Evolutionary conservation across 495 filamentous ascomycete species (phyloP).

Genomic region (Jackrogersella minutella): DNA sequence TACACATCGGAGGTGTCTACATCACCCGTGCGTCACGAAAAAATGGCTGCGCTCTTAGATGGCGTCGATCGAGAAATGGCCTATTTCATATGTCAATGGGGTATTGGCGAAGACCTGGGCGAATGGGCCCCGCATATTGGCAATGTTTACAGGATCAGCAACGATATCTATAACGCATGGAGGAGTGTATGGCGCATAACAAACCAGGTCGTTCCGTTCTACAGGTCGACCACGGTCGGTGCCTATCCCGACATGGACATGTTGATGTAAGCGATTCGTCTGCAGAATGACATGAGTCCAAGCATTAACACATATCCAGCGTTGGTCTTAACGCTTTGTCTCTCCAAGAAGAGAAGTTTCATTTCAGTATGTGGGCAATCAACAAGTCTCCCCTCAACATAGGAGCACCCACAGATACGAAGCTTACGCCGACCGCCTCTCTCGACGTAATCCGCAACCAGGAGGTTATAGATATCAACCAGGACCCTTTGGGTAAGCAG

Average conservation of each 20-base stretch:
- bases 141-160: conserved; percentile 62
- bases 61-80: conserved; percentile 48
- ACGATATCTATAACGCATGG: conserved; percentile 64
- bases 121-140: conserved; percentile 58
- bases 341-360: conserved; percentile 56
- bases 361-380: conserved; percentile 67
- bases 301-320: conserved; percentile 40
- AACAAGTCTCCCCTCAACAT: conserved; percentile 65
- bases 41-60: conserved; percentile 44
- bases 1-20: conserved; percentile 50
- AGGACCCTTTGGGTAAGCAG: conserved; percentile 60
- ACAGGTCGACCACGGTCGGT: conserved; percentile 49
- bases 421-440: conserved; percentile 48
- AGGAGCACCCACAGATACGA: conserved; percentile 53
- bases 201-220: conserved; percentile 57
- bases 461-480: conserved; percentile 62
- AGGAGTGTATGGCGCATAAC: conserved; percentile 58
- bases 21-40: conserved; percentile 47
- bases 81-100: conserved; percentile 64
- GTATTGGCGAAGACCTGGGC: conserved; percentile 56
- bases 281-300: conserved; percentile 7
- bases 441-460: conserved; percentile 56
- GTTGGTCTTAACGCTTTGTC: conserved; percentile 46
- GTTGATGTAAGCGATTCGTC: conserved; percentile 53
- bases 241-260: conserved; percentile 66